phyloP scores from a whole-genome alignment of 1,284 basidiomycete genomes.

The Ganoderma sinense region DNA sequence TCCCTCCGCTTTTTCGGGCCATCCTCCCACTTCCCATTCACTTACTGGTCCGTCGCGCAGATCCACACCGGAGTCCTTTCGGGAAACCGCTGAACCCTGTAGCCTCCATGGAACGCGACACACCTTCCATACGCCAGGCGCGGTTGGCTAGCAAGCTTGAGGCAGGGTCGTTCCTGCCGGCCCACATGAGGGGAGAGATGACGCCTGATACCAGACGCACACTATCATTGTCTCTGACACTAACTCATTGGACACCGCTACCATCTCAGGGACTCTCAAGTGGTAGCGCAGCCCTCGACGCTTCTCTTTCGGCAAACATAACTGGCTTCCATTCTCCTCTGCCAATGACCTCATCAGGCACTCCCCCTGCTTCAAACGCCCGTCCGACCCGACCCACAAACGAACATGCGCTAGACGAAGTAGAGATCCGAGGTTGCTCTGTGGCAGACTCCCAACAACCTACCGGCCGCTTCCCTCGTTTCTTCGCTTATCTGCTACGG shows the following conservation, averaged over 20 bases:
- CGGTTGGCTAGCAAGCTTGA: conserved; percentile 12
- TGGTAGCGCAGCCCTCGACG: conserved; percentile 6
- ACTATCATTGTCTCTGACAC: conserved; percentile 25
- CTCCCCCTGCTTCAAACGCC: conserved; percentile 20
- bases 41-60: conserved; percentile 11
- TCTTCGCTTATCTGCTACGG: conserved; percentile 29
- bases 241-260: conserved; percentile 26
- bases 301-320: conserved; percentile 28
- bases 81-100: conserved; percentile 14
- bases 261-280: conserved; percentile 15
- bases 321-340: conserved; percentile 24
- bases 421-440: conserved; percentile 24
- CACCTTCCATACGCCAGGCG: conserved; percentile 8
- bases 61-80: conserved; percentile 17
- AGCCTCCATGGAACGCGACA: conserved; percentile 21
- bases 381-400: conserved; percentile 13
- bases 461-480: conserved; percentile 35
- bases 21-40: conserved; percentile 11
- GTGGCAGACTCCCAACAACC: conserved; percentile 25
- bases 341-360: conserved; percentile 25
- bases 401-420: conserved; percentile 1
- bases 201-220: conserved; percentile 17
- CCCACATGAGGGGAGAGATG: conserved; percentile 17
- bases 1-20: conserved; percentile 7
- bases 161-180: conserved; percentile 16